Evolutionary conservation across 169 alveolate species (phyloP), one percentile per base, ranked within the genome.

Genomic region (Plasmodium falciparum): DNA sequence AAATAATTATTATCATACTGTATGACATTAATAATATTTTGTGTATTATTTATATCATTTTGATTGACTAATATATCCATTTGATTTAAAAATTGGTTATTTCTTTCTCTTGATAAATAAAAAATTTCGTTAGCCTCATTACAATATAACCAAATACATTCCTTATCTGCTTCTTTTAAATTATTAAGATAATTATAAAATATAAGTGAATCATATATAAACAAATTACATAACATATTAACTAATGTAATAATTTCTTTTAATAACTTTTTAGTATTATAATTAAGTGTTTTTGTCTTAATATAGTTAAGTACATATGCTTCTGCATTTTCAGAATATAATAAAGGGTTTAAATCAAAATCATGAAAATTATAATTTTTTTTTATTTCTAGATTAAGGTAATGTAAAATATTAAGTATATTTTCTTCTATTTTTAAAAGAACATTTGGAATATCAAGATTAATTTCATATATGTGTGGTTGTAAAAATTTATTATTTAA

Each of bases 131-230:
- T 86, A 24, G 92, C 92, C 7, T 86, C 88, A 72, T 86, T 71
- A 67, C 92, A 71, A n/a, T 86, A 86, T 61, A 86, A 49, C 92
- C 92, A 86, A 6, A 72, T 86, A 47, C 88, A 56, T 86, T 86
- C 92, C n/a, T 72, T 86, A 33, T 70, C 92, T 20, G 76, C 92
- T n/a, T 86, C 88, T 52, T 86, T 86, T 49, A 86, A 17, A 63
- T 86, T 86, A 33, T 70, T 71, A 26, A 86, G n/a, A 66, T 86
- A 86, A 56, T 86, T 86, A 17, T 61, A 73, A 61, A 86, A 86
- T 8, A 86, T 67, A 3, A 86, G 24, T 15, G 52, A 56, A 66
- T 86, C 92, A 72, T 86, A 86, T 13, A 59, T 54, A 26, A 71
- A 86, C 8, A 86, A 5, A 62, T 86, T 86, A 17, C 73, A 59